Percentiles rank a stretch among this genome's conserved stretches.
Conservation (phyloP, 352 stramenopile genomes). For the Phytophthora ohioensis region DNA sequence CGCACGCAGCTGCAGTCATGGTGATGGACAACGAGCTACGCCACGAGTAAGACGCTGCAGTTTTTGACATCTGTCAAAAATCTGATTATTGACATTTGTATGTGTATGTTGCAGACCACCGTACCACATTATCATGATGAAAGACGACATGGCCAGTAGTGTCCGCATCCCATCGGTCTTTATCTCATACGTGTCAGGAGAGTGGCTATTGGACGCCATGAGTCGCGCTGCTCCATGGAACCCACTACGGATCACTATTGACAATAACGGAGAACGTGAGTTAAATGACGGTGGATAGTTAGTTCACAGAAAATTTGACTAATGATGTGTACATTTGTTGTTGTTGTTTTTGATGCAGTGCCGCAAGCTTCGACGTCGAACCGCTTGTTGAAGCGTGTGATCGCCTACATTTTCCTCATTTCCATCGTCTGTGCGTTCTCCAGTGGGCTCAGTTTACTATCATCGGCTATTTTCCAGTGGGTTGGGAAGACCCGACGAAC, state of each 20-base stretch:
- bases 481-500: constrained; percentile 68
- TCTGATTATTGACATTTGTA: not conserved
- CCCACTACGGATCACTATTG: constrained; percentile 65
- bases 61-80: not conserved
- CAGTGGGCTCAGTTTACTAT: constrained; percentile 75
- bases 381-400: constrained; percentile 68
- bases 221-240: constrained; percentile 57
- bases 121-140: constrained; percentile 89
- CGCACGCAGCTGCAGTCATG: constrained; percentile 70
- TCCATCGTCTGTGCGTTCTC: constrained; percentile 84
- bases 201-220: constrained; percentile 58
- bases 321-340: not conserved
- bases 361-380: constrained; percentile 63
- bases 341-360: constrained; percentile 40
- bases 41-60: constrained; percentile 50
- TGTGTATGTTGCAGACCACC: constrained; percentile 49
- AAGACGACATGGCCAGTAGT: constrained; percentile 72
- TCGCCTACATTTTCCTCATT: constrained; percentile 82
- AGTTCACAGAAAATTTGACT: not conserved
- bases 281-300: constrained; percentile 1
- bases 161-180: constrained; percentile 79
- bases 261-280: constrained; percentile 68
- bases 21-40: constrained; percentile 78
- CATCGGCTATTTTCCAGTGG: constrained; percentile 71
- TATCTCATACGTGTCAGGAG: constrained; percentile 70